Conservation (phyloP, 2,329 filamentous ascomycete species). For the Phyllosticta citriasiana region DNA sequence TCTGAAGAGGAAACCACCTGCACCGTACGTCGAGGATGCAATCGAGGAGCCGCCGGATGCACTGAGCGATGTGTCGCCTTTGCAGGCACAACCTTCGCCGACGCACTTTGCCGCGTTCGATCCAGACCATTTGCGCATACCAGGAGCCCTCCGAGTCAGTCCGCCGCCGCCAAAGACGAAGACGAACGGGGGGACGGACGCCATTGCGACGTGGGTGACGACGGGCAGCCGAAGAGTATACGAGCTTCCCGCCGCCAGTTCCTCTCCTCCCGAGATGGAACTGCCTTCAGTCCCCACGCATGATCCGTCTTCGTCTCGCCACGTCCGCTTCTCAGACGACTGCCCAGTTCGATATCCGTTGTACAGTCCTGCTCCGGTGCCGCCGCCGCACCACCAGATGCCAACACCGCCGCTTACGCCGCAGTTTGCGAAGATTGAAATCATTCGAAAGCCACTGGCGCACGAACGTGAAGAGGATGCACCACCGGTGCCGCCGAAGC, state of each 20-base stretch:
- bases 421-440: not conserved
- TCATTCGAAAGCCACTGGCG: not conserved
- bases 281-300: not conserved
- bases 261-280: not conserved
- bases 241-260: constrained; percentile 2
- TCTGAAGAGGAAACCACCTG: not conserved
- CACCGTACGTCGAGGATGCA: not conserved
- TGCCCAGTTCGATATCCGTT: not conserved
- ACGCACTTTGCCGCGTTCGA: constrained; percentile 7
- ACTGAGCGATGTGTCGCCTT: not conserved
- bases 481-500: not conserved
- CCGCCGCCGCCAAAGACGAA: constrained; percentile 1
- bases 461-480: not conserved
- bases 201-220: not conserved
- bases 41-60: constrained; percentile 5
- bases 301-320: too few relatives aligned
- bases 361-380: not conserved
- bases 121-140: constrained; percentile 4
- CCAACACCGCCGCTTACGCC: not conserved
- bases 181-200: constrained; percentile 1
- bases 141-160: not conserved
- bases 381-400: not conserved
- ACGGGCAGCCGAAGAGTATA: not conserved
- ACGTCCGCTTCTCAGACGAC: not conserved
- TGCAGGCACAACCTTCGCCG: not conserved